Percentiles rank a stretch among this genome's conserved stretches.
Evolutionary conservation across 345 rosid genomes (phyloP).

Genomic region (Hypericum perforatum): DNA sequence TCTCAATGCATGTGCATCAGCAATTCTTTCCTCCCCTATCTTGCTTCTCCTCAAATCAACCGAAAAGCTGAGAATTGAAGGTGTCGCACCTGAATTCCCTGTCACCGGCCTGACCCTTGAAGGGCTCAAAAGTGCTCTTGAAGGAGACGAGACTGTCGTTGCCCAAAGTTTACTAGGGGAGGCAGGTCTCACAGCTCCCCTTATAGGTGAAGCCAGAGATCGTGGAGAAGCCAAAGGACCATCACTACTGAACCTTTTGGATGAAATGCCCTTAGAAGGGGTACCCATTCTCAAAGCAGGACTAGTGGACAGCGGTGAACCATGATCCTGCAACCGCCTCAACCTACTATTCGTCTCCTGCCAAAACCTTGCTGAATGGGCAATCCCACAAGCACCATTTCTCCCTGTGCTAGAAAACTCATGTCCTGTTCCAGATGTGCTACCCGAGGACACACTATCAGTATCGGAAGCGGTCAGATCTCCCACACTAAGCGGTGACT

Average conservation of each 20-base stretch:
- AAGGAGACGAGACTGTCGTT: conserved; percentile 40
- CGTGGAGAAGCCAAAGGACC: conserved; percentile 48
- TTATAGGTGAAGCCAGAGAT: conserved; percentile 43
- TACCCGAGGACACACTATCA: conserved; percentile 74
- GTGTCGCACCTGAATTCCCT: conserved; percentile 34
- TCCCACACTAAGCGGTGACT: conserved; percentile 26
- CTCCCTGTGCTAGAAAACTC: conserved; percentile 34
- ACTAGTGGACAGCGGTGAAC: conserved; percentile 54
- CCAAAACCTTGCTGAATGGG: conserved; percentile 77
- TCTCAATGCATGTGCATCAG: conserved; percentile 76
- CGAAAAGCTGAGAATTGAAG: conserved; percentile 80
- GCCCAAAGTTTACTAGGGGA: conserved; percentile 82
- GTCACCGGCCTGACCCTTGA: conserved; percentile 41
- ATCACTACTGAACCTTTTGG: conserved; percentile 56
- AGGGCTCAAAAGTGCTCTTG: conserved; percentile 66
- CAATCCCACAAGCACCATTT: conserved; percentile 34
- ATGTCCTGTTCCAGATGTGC: conserved; percentile 42
- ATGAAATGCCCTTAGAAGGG: conserved; percentile 47
- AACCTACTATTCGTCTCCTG: conserved; percentile 85
- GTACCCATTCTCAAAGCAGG: conserved; percentile 45
- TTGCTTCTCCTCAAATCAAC: conserved; percentile 83
- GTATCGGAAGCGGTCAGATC: conserved; percentile 68
- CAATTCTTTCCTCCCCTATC: conserved; percentile 61
- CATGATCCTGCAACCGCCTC: conserved; percentile 81
- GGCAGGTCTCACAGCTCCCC: conserved; percentile 51